A percentile compares a stretch with the other conserved stretches of the same genome.
Conservation (phyloP, 2,329 filamentous ascomycete genomes). For the Chrysosporium queenslandicum region DNA sequence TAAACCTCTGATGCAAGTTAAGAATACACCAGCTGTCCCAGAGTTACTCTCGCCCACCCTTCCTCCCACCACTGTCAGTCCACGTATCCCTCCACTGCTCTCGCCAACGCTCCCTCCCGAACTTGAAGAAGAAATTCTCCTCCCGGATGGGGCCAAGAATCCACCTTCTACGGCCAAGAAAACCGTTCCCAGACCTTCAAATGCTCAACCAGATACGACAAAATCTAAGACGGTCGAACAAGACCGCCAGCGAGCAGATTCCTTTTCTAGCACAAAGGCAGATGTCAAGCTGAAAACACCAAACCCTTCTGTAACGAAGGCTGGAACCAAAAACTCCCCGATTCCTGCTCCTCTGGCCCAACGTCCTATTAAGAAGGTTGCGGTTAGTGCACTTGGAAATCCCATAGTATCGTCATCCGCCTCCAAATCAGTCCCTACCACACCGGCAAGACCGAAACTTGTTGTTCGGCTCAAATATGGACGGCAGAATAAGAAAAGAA, state of each 20-base stretch:
- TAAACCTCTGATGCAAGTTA: slow-evolving; percentile 22
- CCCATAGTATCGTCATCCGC: not conserved
- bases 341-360: not conserved
- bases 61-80: slow-evolving; percentile 25
- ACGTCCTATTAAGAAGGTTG: slow-evolving; percentile 7
- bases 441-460: slow-evolving; percentile 22
- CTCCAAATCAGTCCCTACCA: not conserved
- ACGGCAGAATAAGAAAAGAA: slow-evolving; percentile 40
- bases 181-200: not conserved
- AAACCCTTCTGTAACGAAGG: slow-evolving; percentile 9
- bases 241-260: slow-evolving; percentile 17
- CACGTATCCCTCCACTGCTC: slow-evolving; percentile 44
- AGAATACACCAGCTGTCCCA: slow-evolving; percentile 26
- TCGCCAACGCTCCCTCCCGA: slow-evolving; percentile 49
- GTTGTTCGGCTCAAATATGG: slow-evolving; percentile 45
- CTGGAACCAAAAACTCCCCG: slow-evolving; percentile 1
- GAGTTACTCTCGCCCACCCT: slow-evolving; percentile 37
- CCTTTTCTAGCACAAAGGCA: slow-evolving; percentile 14
- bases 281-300: slow-evolving; percentile 2
- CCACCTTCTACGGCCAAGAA: not conserved
- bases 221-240: not conserved
- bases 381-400: slow-evolving; percentile 1
- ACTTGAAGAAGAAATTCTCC: slow-evolving; percentile 44
- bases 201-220: not conserved
- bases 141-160: slow-evolving; percentile 23